A percentile compares a stretch with the other conserved stretches of the same genome.
These are phyloP conservation scores for Rhodofomes roseus DNA, from an alignment of 1,284 basidiomycete species.

Conservation along the genomic window DNA sequence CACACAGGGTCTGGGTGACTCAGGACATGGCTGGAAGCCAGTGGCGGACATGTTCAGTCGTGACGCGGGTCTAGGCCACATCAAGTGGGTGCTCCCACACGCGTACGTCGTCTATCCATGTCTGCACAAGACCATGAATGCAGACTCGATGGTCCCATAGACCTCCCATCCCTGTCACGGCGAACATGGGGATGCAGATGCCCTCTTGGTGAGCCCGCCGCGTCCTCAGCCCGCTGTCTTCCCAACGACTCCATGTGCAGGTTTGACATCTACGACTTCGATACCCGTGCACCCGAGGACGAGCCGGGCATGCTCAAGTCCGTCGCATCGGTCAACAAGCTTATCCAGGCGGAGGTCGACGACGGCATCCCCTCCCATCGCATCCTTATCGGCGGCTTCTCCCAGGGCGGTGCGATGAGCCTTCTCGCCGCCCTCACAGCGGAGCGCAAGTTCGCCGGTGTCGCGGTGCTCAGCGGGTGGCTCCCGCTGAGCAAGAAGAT, in stretches of 20 bases:
- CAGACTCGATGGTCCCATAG: conserved; percentile 69
- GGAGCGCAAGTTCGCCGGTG: conserved; percentile 67
- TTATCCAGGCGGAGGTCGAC: conserved; percentile 77
- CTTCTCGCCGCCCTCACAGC: conserved; percentile 70
- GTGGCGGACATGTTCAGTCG: conserved; percentile 63
- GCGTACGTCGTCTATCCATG: conserved; percentile 41
- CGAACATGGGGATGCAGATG: conserved; percentile 70
- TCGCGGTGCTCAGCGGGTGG: conserved; percentile 77
- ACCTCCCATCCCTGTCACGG: conserved; percentile 54
- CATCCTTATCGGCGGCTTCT: conserved; percentile 84
- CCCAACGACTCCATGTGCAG: conserved; percentile 31
- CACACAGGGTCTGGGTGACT: conserved; percentile 68
- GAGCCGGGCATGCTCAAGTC: conserved; percentile 71
- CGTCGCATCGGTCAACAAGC: conserved; percentile 56
- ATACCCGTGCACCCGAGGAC: conserved; percentile 61
- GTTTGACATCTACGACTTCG: conserved; percentile 78
- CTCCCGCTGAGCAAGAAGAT: conserved; percentile 64
- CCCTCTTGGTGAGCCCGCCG: conserved; percentile 54
- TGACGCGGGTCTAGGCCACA: conserved; percentile 55
- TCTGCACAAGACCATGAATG: conserved; percentile 43
- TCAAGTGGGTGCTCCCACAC: conserved; percentile 84
- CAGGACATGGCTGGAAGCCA: conserved; percentile 76
- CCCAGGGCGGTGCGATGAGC: conserved; percentile 82
- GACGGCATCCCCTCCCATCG: conserved; percentile 62
- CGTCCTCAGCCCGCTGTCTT: conserved; percentile 1